A percentile compares a stretch with the other conserved stretches of the same genome.
phyloP scores from a whole-genome alignment of 169 alveolate species.

The Cryptosporidium tyzzeri region DNA sequence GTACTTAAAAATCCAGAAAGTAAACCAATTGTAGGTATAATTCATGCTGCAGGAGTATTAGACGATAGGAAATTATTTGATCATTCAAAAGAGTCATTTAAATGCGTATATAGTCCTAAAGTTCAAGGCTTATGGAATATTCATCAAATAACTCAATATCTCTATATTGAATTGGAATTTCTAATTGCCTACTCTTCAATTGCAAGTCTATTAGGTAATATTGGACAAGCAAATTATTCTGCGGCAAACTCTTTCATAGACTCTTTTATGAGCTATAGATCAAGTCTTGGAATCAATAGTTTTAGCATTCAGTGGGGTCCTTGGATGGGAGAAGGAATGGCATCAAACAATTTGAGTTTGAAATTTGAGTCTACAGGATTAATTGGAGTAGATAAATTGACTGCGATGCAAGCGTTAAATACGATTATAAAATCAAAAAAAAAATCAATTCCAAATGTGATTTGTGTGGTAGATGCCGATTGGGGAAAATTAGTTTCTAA shows the following conservation, averaged over 20 bases:
- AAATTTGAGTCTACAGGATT: constrained; percentile 56
- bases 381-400: constrained; percentile 38
- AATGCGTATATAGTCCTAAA: constrained; percentile 81
- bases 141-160: constrained; percentile 15
- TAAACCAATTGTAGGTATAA: constrained; percentile 76
- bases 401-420: constrained; percentile 30
- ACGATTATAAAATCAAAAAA: background rate
- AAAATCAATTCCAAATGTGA: background rate
- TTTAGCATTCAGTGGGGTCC: constrained; percentile 72
- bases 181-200: constrained; percentile 46
- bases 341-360: background rate
- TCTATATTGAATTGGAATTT: constrained; percentile 19
- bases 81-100: constrained; percentile 76
- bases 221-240: constrained; percentile 65
- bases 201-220: constrained; percentile 49
- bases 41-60: constrained; percentile 84
- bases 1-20: background rate
- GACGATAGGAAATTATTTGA: constrained; percentile 79
- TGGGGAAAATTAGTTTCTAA: constrained; percentile 34
- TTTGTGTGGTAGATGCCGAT: constrained; percentile 28
- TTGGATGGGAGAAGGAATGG: constrained; percentile 73
- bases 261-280: constrained; percentile 54
- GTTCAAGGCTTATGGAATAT: constrained; percentile 74
- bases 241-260: constrained; percentile 73
- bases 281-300: constrained; percentile 35